phyloP scores from a whole-genome alignment of 2,329 filamentous ascomycete species.

The Chaetomiaceae sp. region DNA sequence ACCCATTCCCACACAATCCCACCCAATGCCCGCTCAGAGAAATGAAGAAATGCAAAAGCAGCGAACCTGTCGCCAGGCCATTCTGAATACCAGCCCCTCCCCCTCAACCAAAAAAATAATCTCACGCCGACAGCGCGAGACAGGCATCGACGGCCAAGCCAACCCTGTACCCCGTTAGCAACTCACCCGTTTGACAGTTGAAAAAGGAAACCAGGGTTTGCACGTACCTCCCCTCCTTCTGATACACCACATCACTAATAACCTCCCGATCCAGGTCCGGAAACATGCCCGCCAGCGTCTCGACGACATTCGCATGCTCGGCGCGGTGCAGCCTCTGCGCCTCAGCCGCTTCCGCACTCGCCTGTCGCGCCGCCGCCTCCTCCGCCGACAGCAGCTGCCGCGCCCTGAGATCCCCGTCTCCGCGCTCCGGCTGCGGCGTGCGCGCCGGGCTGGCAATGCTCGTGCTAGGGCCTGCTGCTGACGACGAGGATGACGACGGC shows the following conservation, averaged over 20 bases:
- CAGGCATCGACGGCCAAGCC: constrained; percentile 83
- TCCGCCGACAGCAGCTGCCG: constrained; percentile 62
- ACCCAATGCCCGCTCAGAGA: constrained; percentile 11
- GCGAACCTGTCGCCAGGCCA: not conserved
- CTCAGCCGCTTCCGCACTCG: constrained; percentile 83
- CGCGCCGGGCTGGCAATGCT: constrained; percentile 37
- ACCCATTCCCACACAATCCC: constrained; percentile 9
- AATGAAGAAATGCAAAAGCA: not conserved
- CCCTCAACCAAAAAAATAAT: not conserved
- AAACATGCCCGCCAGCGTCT: constrained; percentile 95
- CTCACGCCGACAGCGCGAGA: constrained; percentile 58
- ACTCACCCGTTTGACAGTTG: not conserved
- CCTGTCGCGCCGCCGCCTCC: constrained; percentile 84
- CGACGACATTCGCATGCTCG: constrained; percentile 87
- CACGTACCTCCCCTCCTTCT: constrained; percentile 85
- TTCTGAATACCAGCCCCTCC: not conserved
- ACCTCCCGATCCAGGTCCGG: constrained; percentile 89
- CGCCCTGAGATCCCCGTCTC: constrained; percentile 33
- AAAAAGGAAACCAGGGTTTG: constrained; percentile 39
- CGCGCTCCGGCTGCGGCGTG: constrained; percentile 32
- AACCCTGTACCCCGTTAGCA: constrained; percentile 50
- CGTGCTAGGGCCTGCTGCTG: constrained; percentile 18
- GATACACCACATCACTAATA: constrained; percentile 92
- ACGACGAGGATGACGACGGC: constrained; percentile 35
- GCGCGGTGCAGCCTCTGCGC: constrained; percentile 75